Base-by-base conservation (phyloP, 2,329 filamentous ascomycete species). In the Neofusicoccum ribis region DNA sequence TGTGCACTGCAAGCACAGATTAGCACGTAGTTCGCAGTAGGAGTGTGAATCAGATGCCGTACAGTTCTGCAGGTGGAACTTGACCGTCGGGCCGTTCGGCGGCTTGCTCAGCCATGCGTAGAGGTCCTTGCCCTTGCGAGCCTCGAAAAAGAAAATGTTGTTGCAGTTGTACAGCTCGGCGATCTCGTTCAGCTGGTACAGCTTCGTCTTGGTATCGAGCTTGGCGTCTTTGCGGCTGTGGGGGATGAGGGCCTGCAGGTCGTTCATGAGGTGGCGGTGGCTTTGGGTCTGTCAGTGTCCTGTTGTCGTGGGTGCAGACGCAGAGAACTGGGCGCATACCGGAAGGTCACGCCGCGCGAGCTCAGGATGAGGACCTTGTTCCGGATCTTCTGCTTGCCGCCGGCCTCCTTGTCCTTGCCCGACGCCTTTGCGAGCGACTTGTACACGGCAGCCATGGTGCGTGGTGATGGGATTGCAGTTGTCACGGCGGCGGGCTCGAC, bases 211-310 rank as follows among this genome's bases (percentile, higher is more conserved):
- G 62, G 92, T 95, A 78, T 99, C 95, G 70, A 97, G 91, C 80
- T 99, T 99, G 72, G 91, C 92, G 77, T 99, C 95, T 82, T 96
- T 97, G 74, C 92, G 89, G 70, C 89, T 89, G 78, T 99, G 95
- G 2, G 95, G 95, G 69, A 99, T 88, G 79, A 99, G 88, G 36
- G 90, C 86, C 65, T 92, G 88, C 54, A 99, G 84, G 74, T 99
- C 95, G 74, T 93, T 91, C 68, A 99, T 85, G 49, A 99, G 84
- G 81, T 99, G 95, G 49, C 95, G 91, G 79, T 97, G 95, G 78
- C 94, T 96, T 46, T 5, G 37, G 12, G 36, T n/a, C n/a, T 50
- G 56, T 71, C 12, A 68, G 67, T 34, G 27, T 31, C 27, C 27
- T 31, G 27, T 7, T 31, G 27, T 5, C 6, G 27, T 7, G 9